Percentiles rank a stretch among this genome's conserved stretches.
phyloP scores from a whole-genome alignment of 345 rosid genomes.

The Mangifera indica region DNA sequence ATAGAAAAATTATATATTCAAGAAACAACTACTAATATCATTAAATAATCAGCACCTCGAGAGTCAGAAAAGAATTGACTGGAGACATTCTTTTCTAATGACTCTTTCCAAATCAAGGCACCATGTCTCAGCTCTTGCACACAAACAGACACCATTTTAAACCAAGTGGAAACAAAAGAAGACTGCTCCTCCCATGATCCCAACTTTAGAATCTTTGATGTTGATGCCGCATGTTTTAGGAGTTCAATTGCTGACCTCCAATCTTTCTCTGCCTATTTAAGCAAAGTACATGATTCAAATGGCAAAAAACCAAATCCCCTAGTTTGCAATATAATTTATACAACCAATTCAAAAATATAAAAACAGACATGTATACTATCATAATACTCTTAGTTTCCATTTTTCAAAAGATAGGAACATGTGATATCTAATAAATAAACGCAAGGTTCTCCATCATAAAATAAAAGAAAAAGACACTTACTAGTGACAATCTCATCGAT shows the following conservation, averaged over 20 bases:
- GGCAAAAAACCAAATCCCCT: conserved; percentile 16
- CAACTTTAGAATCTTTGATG: conserved; percentile 54
- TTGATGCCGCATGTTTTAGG: conserved; percentile 45
- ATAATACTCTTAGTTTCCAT: background rate
- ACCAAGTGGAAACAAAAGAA: conserved; percentile 64
- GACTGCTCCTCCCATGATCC: conserved; percentile 43
- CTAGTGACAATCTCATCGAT: conserved; percentile 54
- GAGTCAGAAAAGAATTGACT: conserved; percentile 45
- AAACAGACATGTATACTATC: background rate
- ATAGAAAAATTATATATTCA: background rate
- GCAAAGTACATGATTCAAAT: conserved; percentile 2
- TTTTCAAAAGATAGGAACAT: background rate
- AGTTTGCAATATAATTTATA: too few relatives aligned
- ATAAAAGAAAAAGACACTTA: conserved; percentile 32
- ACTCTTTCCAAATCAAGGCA: conserved; percentile 33
- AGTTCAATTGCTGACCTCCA: conserved; percentile 52
- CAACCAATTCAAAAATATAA: too few relatives aligned
- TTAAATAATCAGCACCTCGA: conserved; percentile 44
- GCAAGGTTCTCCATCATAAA: conserved; percentile 5
- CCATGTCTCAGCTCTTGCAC: conserved; percentile 75
- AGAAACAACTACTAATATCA: background rate
- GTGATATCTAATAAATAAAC: background rate
- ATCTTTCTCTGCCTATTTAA: conserved; percentile 67
- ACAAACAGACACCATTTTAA: conserved; percentile 54
- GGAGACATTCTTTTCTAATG: conserved; percentile 35